Conservation (phyloP, 129 eudicot species). For the Flaveria robusta region DNA sequence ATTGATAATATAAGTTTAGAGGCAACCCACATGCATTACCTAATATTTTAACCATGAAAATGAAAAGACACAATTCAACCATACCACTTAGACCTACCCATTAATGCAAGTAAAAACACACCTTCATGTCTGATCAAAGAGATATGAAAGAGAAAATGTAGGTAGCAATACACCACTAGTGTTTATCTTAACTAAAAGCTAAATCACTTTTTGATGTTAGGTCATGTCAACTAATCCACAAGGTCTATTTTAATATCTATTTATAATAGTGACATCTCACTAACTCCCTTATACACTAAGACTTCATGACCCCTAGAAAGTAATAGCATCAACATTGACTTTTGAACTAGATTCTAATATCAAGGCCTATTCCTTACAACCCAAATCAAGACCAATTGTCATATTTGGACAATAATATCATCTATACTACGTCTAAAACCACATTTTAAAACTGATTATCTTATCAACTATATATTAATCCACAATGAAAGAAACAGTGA, state of each 20-base stretch:
- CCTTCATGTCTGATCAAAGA: slow-evolving; percentile 10
- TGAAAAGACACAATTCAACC: slow-evolving; percentile 22
- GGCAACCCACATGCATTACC: slow-evolving; percentile 36
- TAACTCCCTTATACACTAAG: neutral
- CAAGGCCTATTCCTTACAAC: neutral
- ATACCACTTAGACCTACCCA: slow-evolving; percentile 30
- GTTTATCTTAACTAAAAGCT: neutral
- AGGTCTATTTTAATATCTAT: neutral
- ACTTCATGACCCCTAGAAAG: neutral
- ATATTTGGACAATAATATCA: neutral
- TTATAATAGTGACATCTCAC: neutral
- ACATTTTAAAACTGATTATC: neutral
- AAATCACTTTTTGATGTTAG: neutral
- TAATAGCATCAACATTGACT: neutral
- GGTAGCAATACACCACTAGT: neutral
- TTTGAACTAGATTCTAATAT: neutral
- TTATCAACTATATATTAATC: too few relatives aligned
- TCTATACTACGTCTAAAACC: neutral
- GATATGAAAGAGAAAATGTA: slow-evolving; percentile 6
- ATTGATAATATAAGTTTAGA: slow-evolving; percentile 14
- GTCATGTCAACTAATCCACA: neutral
- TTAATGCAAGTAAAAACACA: slow-evolving; percentile 15
- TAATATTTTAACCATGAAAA: slow-evolving; percentile 27
- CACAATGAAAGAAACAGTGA: too few relatives aligned
- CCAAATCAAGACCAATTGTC: slow-evolving; percentile 7